Base-by-base conservation (phyloP, 2,329 filamentous ascomycete species). In the Scytalidium lignicola region DNA sequence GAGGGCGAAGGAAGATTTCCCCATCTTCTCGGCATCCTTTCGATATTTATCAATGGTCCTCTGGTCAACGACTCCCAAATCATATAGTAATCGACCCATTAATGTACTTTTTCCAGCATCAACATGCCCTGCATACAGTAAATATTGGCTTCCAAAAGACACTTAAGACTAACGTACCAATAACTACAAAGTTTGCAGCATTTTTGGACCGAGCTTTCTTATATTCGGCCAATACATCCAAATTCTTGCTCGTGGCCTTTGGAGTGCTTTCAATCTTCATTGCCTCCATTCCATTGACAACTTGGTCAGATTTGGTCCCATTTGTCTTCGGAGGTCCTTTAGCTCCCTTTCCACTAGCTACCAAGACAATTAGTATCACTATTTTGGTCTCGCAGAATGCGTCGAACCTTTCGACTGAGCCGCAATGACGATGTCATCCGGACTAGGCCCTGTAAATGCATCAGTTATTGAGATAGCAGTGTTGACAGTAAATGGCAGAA, bases 91-190 rank as follows among this genome's bases (percentile, higher is more conserved):
- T n/a, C 93, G 83, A 0, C 92, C 93, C 92, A 99, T 97, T 32
- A 99, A 77, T 5, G 93, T 99, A 65, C 90, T 96, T 69, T 99
- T 99, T 46, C 93, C 93, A 46, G 95, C 92, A 67, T 99, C 93
- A 48, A 99, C 93, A 65, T 99, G 93, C 13, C 93, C 90, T 90
- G 64, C 49, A 3, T 53, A 18, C 41, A 40, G 46, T 21, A 42
- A 56, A 46, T 39, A 17, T 22, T 32, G 37, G 17, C 20, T 15
- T 19, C 6, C 42, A 8, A 56, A 50, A 6, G 40, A 62, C 63
- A 21, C 5, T 59, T 37, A 26, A 26, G 23, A 26, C 23, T 13
- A 37, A 37, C 82, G 59, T 73, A 91, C 88, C 90, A 58, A 96
- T 90, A 28, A 96, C 91, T 7, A 96, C 90, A 68, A 96, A 95